Evolutionary conservation across 805 yeast genomes (phyloP).

Genomic region (Priceomyces castillae): DNA sequence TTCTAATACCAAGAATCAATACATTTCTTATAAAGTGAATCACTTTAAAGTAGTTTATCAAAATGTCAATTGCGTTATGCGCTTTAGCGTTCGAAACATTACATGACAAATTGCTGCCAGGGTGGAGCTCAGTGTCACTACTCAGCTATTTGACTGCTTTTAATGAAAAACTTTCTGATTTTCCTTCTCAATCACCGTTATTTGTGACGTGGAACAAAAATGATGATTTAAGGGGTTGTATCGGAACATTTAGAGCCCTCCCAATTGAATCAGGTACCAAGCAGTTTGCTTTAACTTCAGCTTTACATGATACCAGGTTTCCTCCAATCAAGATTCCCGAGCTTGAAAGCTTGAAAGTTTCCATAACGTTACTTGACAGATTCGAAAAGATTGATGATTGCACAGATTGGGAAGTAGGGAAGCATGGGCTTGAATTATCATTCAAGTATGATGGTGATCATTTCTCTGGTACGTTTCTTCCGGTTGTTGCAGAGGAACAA

Average conservation of each 20-base stretch:
- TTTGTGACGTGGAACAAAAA: constrained; percentile 84
- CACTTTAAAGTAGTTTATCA: too few relatives aligned
- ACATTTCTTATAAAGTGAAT: too few relatives aligned
- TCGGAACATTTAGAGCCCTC: constrained; percentile 74
- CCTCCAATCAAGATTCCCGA: constrained; percentile 58
- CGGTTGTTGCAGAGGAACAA: constrained; percentile 87
- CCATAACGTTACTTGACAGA: constrained; percentile 64
- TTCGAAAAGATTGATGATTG: constrained; percentile 53
- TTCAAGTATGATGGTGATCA: constrained; percentile 40
- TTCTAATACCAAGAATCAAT: too few relatives aligned
- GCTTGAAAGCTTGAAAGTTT: constrained; percentile 47
- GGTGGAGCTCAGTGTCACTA: constrained; percentile 13
- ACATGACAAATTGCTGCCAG: constrained; percentile 18
- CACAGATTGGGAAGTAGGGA: constrained; percentile 77
- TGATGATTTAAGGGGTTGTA: constrained; percentile 75
- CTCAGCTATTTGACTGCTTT: constrained; percentile 11
- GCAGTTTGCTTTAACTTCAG: constrained; percentile 58
- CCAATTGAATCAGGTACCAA: constrained; percentile 57
- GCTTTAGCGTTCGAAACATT: constrained; percentile 37
- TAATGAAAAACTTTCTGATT: constrained; percentile 8
- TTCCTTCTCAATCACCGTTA: constrained; percentile 49
- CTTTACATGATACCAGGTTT: constrained; percentile 78
- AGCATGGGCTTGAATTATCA: constrained; percentile 70
- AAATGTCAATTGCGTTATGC: constrained; percentile 38
- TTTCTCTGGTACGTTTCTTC: constrained; percentile 79